Percentiles rank a stretch among this genome's conserved stretches.
Conservation (phyloP, 2,329 filamentous ascomycete genomes). For the Diplodia intermedia region DNA sequence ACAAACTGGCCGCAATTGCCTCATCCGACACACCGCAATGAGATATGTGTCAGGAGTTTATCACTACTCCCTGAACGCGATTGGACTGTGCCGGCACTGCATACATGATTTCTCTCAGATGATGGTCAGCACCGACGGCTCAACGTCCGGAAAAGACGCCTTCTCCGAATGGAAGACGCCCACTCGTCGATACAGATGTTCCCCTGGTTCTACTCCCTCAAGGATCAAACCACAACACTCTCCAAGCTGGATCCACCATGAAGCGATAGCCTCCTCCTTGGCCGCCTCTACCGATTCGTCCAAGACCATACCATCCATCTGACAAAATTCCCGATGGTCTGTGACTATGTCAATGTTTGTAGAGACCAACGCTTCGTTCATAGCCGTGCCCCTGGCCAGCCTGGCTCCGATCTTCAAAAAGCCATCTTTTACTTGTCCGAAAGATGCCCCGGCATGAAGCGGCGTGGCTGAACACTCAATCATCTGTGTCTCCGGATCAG, state of each 20-base stretch:
- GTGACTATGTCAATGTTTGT: not conserved
- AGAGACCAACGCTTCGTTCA: not conserved
- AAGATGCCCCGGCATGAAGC: not conserved
- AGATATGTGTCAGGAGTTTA: not conserved
- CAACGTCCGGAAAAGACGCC: not conserved
- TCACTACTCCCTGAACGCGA: too few species aligned
- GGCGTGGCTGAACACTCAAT: not conserved
- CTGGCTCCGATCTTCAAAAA: not conserved
- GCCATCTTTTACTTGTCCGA: not conserved
- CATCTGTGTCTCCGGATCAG: accelerated
- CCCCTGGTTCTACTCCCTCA: not conserved
- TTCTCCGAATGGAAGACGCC: not conserved
- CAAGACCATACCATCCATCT: not conserved
- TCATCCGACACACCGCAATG: not conserved
- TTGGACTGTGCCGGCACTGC: not conserved
- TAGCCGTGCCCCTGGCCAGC: not conserved
- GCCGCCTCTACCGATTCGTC: not conserved
- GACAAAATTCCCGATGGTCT: not conserved
- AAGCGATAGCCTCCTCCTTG: not conserved
- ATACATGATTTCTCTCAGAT: not conserved
- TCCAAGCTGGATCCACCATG: not conserved
- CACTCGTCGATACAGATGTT: not conserved
- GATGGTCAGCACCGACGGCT: not conserved
- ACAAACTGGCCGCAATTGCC: not conserved
- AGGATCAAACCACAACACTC: slow-evolving; percentile 1